Evolutionary conservation across 164 flowering plant species (phyloP), one percentile per base, ranked within the genome.

Genomic region (Stephania cephalantha): DNA sequence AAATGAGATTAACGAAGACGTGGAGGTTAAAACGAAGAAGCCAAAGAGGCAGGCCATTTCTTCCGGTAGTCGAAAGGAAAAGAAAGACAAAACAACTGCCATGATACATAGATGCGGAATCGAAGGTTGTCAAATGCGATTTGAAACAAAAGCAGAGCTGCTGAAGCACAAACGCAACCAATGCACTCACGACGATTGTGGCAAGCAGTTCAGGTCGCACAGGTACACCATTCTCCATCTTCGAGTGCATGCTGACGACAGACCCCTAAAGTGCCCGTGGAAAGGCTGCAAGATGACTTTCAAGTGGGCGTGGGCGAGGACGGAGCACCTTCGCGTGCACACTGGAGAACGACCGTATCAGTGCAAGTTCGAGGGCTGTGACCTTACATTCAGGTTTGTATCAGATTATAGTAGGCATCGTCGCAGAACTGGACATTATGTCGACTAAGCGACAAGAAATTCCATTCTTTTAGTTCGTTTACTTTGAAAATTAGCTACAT

Each of bases 241-340:
- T 63, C 88, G 90, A 1, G 99, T 93, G 6, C 98, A 95, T 69
- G 85, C 76, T 1, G 92, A 95, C 22, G 95, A 92, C 4, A 85
- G 97, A 79, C 98, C 97, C 17, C 85, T 92, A 61, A 92, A 91
- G 86, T 95, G 99, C 77, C 80, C 93, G 0, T 92, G 97, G 98
- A 76, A 88, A 65, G 98, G 97, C 46, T 95, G 99, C 79, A 78
- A 78, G 13, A 92, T 90, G 96, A 82, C 97, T 2, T 95, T 95
- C 85, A 95, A 95, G 84, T 95, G 97, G 98, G 90, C 93, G 6
- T 95, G 98, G 98, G 99, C 99, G 4, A 81, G 95, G 78, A 93
- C 94, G 1, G 98, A 95, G 83, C 98, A 93, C 76, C 46, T 90
- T 31, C 82, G 98, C 9, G 86, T 91, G 73, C 99, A 95, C 80